Evolutionary conservation across 352 stramenopile species (phyloP), one percentile per base, ranked within the genome.

Genomic region (Vaucheria bursata): DNA sequence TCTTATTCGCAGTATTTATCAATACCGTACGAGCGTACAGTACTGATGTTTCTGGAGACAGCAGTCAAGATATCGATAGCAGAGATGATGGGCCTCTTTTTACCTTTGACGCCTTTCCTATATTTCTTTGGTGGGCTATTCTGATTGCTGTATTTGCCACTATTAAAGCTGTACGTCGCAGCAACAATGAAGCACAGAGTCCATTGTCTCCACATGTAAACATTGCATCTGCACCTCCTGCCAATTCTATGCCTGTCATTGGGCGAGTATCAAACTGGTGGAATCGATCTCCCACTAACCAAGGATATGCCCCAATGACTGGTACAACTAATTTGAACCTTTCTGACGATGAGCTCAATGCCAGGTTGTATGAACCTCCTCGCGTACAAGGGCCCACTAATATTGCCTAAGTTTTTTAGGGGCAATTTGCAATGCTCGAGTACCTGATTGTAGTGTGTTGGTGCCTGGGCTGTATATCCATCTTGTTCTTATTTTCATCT

Each of bases 51-150:
- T 2, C 2, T 34, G 53, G 53, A 31, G 8, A 7, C 53, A 8
- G 2, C 53, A 34, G 8, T 34, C n/a, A n/a, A n/a, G 2, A 2
- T 2, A 34, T 7, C 53, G 2, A 2, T 2, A 34, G 37, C 53
- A 34, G 2, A 2, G 53, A 2, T 2, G 2, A 2, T 34, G 53
- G 8, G 2, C 6, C 2, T 31, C 31, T 68, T 2, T 68, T 68
- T 34, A 68, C 53, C 53, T 68, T 68, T 34, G 37, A 37, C 31
- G 31, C 53, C 53, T 7, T 68, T 7, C 31, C 2, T 34, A 68
- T 68, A 2, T 2, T 68, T 2, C 53, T 68, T 34, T 68, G 53
- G 53, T 68, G 53, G 53, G 53, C 31, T 34, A 68, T 68, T 8
- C 2, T 68, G 53, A 2, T 7, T 2, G 2, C 37, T 34, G 53